Percentiles rank a stretch among this genome's conserved stretches.
Evolutionary conservation across 495 filamentous ascomycete species (phyloP).

Genomic region (Hamigera avellanea): DNA sequence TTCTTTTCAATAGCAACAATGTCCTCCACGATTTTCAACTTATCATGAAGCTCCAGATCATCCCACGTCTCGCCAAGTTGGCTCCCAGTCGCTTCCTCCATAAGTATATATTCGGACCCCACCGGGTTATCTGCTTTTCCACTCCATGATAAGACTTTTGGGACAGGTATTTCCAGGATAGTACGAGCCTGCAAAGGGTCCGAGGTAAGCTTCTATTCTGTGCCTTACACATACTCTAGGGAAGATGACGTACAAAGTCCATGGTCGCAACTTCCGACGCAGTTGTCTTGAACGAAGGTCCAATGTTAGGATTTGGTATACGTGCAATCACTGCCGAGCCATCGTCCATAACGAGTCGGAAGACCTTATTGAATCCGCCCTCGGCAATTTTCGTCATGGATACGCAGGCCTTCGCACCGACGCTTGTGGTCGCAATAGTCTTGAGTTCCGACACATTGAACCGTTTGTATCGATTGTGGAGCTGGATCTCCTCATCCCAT

Average conservation of each 20-base stretch:
- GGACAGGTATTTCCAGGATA: slow-evolving; percentile 18
- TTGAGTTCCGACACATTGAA: slow-evolving; percentile 19
- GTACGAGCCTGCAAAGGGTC: slow-evolving; percentile 5
- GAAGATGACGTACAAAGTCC: slow-evolving; percentile 20
- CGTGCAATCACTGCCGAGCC: slow-evolving; percentile 20
- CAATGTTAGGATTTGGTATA: slow-evolving; percentile 21
- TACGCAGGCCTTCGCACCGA: slow-evolving; percentile 6
- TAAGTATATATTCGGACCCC: slow-evolving; percentile 32
- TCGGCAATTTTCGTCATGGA: slow-evolving; percentile 21
- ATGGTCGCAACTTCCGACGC: slow-evolving; percentile 32
- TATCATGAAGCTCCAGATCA: slow-evolving; percentile 12
- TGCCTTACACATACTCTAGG: slow-evolving; percentile 8
- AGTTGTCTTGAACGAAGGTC: slow-evolving; percentile 15
- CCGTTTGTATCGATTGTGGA: slow-evolving; percentile 9
- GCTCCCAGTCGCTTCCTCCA: slow-evolving; percentile 20
- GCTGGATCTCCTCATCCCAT: slow-evolving; percentile 15
- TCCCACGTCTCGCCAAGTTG: slow-evolving; percentile 15
- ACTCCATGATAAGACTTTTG: slow-evolving; percentile 27
- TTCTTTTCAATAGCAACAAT: slow-evolving; percentile 16
- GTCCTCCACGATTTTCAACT: slow-evolving; percentile 16
- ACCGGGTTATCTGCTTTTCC: slow-evolving; percentile 15
- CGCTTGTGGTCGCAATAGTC: slow-evolving; percentile 7
- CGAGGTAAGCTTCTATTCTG: slow-evolving; percentile 7
- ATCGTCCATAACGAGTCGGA: slow-evolving; percentile 24
- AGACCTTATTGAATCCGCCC: slow-evolving; percentile 29